Base-by-base conservation (phyloP, 2,329 filamentous ascomycete genomes). In the Pseudonectria buxi region DNA sequence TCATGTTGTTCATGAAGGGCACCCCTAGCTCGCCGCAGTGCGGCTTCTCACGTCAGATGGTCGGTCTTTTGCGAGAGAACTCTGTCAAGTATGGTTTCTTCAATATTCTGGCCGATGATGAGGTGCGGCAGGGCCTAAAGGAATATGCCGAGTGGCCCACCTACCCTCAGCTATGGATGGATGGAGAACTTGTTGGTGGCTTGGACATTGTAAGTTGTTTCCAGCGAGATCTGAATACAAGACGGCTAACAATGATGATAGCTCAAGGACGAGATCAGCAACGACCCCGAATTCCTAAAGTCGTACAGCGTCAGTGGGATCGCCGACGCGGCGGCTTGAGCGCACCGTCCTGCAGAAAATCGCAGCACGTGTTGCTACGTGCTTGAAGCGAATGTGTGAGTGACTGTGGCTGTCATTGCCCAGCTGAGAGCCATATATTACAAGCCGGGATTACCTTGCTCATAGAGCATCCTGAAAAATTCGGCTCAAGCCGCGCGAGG, bases 1-100 rank as follows among this genome's bases (percentile, higher is more conserved):
- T 98, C 24, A 98, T 98, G 92, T 71, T 98, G 18, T 98, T 98
- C 64, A 95, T 95, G 87, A 95, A 95, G 68, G 89, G 88, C n/a
- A 94, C 86, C 3, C 88, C 88, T 0, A 86, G 81, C 46, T 75
- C 78, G 24, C 88, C 88, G 1, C 85, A 94, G 62, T 95, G 89
- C 55, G 88, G 92, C 3, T 98, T 98, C 65, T 94, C 86, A 48
- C 72, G 90, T 49, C 88, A 95, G 66, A 68, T 95, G 29, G 92
- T 98, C 28, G 80, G 71, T 16, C 76, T 98, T 30, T 66, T 98
- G 52, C 77, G 92, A 34, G 90, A 96, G 65, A 82, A 87, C 57
- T 83, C 83, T 32, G 84, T 98, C 41, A 87, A 94, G 59, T 98
- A 96, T 61, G 92, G 92, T 14, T 98, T 98, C 71, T 98, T 98